Evolutionary conservation across 2,329 filamentous ascomycete genomes (phyloP).

Genomic region (Rutstroemia sydowiana): DNA sequence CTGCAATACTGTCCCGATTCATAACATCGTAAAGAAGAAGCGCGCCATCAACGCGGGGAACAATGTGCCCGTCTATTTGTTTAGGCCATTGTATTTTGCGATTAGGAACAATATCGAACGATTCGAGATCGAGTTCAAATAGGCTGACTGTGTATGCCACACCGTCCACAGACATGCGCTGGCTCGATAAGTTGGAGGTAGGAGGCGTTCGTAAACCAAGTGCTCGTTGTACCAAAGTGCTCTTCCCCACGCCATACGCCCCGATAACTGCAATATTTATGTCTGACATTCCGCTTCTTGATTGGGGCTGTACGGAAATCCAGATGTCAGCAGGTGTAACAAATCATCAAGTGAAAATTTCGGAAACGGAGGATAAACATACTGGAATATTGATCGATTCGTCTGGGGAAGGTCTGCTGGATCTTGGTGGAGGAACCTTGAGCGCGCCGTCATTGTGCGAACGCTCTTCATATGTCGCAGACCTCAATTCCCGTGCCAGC

Average conservation of each 20-base stretch:
- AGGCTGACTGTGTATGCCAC: slow-evolving; percentile 51
- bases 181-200: slow-evolving; percentile 46
- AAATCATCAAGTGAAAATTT: not conserved
- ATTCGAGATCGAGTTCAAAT: slow-evolving; percentile 59
- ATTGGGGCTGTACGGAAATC: slow-evolving; percentile 22
- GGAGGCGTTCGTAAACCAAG: slow-evolving; percentile 48
- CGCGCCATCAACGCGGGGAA: slow-evolving; percentile 74
- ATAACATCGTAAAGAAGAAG: slow-evolving; percentile 84
- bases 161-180: slow-evolving; percentile 52
- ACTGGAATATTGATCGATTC: slow-evolving; percentile 23
- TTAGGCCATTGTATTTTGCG: slow-evolving; percentile 60
- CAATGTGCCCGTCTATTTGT: slow-evolving; percentile 60
- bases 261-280: slow-evolving; percentile 62
- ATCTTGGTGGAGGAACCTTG: slow-evolving; percentile 13
- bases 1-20: slow-evolving; percentile 65
- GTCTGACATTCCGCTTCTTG: slow-evolving; percentile 36
- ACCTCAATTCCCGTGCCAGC: slow-evolving; percentile 28
- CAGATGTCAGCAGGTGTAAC: slow-evolving; percentile 11
- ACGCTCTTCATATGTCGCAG: slow-evolving; percentile 20
- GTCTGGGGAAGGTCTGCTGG: slow-evolving; percentile 13
- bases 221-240: slow-evolving; percentile 58
- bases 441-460: slow-evolving; percentile 13
- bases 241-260: slow-evolving; percentile 59
- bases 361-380: slow-evolving; percentile 8
- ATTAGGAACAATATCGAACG: slow-evolving; percentile 52